A percentile compares a stretch with the other conserved stretches of the same genome.
phyloP scores from a whole-genome alignment of 441 rosid genomes.

The Jatropha multifida region DNA sequence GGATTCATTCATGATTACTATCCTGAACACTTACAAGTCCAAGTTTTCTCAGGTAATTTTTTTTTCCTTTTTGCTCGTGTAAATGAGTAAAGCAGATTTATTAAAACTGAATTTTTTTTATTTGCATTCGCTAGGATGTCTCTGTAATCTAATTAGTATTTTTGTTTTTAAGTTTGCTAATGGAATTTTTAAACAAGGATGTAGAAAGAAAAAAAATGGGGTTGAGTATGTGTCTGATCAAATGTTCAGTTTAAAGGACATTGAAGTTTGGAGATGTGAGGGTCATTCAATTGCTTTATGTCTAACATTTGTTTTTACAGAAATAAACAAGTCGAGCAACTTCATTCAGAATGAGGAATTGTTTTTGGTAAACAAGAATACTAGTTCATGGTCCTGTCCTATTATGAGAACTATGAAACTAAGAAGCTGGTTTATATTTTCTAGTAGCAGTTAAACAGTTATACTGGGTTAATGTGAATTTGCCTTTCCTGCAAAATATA shows the following conservation, averaged over 20 bases:
- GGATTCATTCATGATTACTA: slow-evolving; percentile 56
- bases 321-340: not conserved
- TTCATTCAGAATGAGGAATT: not conserved
- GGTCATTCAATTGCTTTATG: not conserved
- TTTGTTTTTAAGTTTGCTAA: not conserved
- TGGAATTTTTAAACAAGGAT: not conserved
- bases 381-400: not conserved
- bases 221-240: not conserved
- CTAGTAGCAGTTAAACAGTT: not conserved
- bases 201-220: not conserved
- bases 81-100: not conserved
- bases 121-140: not conserved
- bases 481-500: not conserved
- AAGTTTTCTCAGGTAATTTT: slow-evolving; percentile 74
- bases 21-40: slow-evolving; percentile 66
- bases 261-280: not conserved
- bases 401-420: too few species aligned
- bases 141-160: not conserved
- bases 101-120: not conserved
- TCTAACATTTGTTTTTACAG: not conserved
- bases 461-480: not conserved
- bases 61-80: not conserved
- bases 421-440: not conserved
- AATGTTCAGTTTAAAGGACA: not conserved
- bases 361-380: not conserved